Percentiles rank a stretch among this genome's conserved stretches.
Conservation (phyloP, 495 filamentous ascomycete species). For the Penicillium taxi region DNA sequence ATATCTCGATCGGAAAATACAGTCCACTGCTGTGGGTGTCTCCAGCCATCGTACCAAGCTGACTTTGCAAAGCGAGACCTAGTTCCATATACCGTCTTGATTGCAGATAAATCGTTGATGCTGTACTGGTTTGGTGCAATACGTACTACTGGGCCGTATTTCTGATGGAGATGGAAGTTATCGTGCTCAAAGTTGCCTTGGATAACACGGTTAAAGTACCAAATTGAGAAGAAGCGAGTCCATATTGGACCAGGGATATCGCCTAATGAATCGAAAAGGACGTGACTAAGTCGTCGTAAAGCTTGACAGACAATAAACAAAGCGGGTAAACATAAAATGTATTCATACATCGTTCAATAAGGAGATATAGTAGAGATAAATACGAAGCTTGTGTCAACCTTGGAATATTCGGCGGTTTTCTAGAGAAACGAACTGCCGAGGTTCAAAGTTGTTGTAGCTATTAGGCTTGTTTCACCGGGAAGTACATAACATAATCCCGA, state of each 20-base stretch:
- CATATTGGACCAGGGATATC: slow-evolving; percentile 46
- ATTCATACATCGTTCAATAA: neutral
- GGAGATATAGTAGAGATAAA: neutral
- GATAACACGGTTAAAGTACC: slow-evolving; percentile 43
- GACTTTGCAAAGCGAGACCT: slow-evolving; percentile 35
- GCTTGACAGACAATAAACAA: slow-evolving; percentile 8
- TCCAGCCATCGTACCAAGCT: slow-evolving; percentile 34
- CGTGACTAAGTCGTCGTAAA: slow-evolving; percentile 12
- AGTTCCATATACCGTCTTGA: slow-evolving; percentile 39
- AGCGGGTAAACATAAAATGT: slow-evolving; percentile 1
- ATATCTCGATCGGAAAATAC: slow-evolving; percentile 38
- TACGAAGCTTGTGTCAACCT: too few relatives aligned
- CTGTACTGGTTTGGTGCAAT: slow-evolving; percentile 45
- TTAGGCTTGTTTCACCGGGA: too few relatives aligned
- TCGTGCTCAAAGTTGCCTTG: slow-evolving; percentile 37
- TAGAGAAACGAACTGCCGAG: neutral
- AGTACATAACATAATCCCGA: too few relatives aligned
- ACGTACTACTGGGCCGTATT: slow-evolving; percentile 38
- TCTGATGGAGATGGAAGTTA: slow-evolving; percentile 38
- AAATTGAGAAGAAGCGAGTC: slow-evolving; percentile 48
- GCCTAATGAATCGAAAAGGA: slow-evolving; percentile 26
- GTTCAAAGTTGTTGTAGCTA: neutral
- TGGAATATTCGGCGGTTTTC: too few relatives aligned
- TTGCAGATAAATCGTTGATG: slow-evolving; percentile 34
- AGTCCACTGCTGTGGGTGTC: slow-evolving; percentile 28